These are phyloP conservation scores for Lentinula novae-zelandiae DNA, from an alignment of 1,284 basidiomycete genomes.

Conservation along the genomic window DNA sequence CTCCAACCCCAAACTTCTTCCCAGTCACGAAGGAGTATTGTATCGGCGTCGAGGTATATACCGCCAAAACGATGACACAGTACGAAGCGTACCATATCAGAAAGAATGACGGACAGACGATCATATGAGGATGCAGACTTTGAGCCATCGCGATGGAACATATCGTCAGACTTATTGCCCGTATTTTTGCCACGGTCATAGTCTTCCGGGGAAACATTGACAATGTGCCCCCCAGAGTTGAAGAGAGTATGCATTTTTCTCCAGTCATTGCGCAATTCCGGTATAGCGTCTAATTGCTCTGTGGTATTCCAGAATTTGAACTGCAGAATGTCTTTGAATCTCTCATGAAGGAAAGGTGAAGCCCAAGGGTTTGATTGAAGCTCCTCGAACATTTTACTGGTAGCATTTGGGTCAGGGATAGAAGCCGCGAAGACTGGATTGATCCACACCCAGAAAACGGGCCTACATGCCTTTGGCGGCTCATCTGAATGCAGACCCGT, in stretches of 20 bases:
- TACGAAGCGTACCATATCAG: conserved; percentile 86
- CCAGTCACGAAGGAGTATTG: conserved; percentile 87
- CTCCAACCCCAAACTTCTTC: conserved; percentile 88
- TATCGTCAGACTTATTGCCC: conserved; percentile 35
- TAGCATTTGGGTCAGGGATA: conserved; percentile 69
- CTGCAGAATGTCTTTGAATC: conserved; percentile 77
- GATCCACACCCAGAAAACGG: conserved; percentile 88
- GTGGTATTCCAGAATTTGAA: conserved; percentile 92
- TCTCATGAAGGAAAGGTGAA: conserved; percentile 76
- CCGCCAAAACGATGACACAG: conserved; percentile 84
- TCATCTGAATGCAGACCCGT: conserved; percentile 59
- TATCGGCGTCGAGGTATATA: conserved; percentile 86
- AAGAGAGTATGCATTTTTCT: conserved; percentile 63
- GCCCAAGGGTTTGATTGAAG: conserved; percentile 81
- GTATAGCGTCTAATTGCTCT: conserved; percentile 79
- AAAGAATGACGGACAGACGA: conserved; percentile 76
- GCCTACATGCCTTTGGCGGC: conserved; percentile 52
- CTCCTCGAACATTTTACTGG: conserved; percentile 63
- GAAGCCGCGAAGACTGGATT: conserved; percentile 72
- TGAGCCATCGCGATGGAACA: conserved; percentile 75
- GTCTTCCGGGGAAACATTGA: conserved; percentile 44
- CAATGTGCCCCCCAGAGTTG: conserved; percentile 69
- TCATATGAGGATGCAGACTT: conserved; percentile 75
- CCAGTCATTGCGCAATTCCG: conserved; percentile 79
- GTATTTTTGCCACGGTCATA: conserved; percentile 12